These are phyloP conservation scores for Tetrahymena malaccensis DNA, from an alignment of 73 alveolate genomes.

Conservation along the genomic window DNA sequence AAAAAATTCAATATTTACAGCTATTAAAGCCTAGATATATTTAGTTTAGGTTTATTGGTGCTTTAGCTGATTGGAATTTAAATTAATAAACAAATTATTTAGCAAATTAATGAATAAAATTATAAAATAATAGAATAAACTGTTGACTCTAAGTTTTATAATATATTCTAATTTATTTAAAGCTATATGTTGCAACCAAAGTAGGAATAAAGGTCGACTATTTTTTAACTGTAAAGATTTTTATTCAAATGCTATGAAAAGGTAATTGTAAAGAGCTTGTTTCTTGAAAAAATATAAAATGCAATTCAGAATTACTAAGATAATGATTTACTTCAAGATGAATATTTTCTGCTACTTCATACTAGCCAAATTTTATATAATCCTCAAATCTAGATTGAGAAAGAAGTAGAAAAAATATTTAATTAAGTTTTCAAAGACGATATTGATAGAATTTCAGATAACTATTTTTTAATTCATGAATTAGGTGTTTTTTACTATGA, in stretches of 20 bases:
- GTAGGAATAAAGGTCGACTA: background rate
- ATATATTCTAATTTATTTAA: background rate
- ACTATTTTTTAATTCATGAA: background rate
- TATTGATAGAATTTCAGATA: background rate
- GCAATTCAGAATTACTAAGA: background rate
- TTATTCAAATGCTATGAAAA: background rate
- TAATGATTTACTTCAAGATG: background rate
- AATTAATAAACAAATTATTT: too few species aligned
- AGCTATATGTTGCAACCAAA: background rate
- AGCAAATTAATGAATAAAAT: too few species aligned
- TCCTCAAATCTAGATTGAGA: background rate
- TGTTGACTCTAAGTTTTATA: background rate
- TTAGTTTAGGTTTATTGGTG: background rate
- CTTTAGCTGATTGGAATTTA: background rate
- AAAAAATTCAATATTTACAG: too few species aligned
- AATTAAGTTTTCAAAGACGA: background rate
- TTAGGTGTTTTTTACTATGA: background rate
- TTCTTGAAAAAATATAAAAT: background rate
- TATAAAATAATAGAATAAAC: background rate
- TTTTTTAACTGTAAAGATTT: background rate
- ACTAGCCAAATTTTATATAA: background rate
- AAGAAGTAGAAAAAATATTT: background rate
- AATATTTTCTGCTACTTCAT: background rate
- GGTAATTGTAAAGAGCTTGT: background rate
- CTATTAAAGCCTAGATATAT: background rate